Evolutionary conservation across 1,139 yeast genomes (phyloP).

Genomic region (Geotrichum aggregatum): DNA sequence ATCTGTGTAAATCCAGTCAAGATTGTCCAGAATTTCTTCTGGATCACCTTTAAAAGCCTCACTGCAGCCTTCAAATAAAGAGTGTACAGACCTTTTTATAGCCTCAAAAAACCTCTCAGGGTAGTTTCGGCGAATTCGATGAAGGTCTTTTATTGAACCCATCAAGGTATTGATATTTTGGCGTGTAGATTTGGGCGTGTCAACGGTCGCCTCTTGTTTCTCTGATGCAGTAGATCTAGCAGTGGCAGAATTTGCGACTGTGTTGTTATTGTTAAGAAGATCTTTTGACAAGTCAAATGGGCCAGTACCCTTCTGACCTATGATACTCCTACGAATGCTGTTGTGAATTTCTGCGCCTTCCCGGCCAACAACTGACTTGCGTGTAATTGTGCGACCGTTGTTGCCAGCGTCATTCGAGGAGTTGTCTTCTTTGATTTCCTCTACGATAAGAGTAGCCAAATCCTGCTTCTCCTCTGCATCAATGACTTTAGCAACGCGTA

Average conservation of each 20-base stretch:
- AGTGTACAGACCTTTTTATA: constrained; percentile 57
- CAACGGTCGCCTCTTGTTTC: background rate
- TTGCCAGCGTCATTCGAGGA: background rate
- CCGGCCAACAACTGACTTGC: constrained; percentile 14
- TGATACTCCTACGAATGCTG: constrained; percentile 12
- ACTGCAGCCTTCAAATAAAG: constrained; percentile 63
- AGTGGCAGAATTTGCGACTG: background rate
- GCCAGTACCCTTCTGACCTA: constrained; percentile 15
- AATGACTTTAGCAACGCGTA: constrained; percentile 68
- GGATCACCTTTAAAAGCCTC: constrained; percentile 52
- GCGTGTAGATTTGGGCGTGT: constrained; percentile 5
- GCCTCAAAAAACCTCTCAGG: constrained; percentile 59
- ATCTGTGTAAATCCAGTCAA: constrained; percentile 85
- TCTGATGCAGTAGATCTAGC: background rate
- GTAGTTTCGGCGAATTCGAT: constrained; percentile 53
- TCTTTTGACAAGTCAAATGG: constrained; percentile 13
- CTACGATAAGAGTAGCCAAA: constrained; percentile 52
- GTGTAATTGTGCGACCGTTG: background rate
- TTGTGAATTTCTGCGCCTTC: constrained; percentile 16
- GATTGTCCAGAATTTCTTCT: constrained; percentile 60
- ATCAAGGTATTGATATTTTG: constrained; percentile 15
- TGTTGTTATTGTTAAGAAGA: constrained; percentile 5
- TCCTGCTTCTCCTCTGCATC: constrained; percentile 82
- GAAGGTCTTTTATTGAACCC: constrained; percentile 26
- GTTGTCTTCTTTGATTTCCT: constrained; percentile 40